Evolutionary conservation across 352 stramenopile genomes (phyloP), one percentile per base, ranked within the genome.

Genomic region (Phytopythium ostracodes): DNA sequence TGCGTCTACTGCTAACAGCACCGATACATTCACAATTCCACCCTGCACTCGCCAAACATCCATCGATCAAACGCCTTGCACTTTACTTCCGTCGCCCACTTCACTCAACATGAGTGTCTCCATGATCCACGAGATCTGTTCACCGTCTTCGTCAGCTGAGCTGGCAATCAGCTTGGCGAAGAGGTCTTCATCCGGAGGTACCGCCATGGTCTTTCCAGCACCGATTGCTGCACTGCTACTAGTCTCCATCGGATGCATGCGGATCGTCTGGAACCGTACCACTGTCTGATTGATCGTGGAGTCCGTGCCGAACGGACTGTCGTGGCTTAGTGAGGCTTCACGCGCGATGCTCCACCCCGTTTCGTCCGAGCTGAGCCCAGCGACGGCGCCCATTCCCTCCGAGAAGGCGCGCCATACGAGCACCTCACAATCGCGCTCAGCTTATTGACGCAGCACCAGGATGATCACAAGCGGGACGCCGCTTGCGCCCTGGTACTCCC

Each of bases 291-390:
- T 60, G 55, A 52, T 60, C 2, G 55, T 60, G 2, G 38, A 15
- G 36, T 60, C 40, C 2, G 18, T 29, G 12, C 56, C 31, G 4
- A 36, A 52, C 10, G 56, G n/a, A 24, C 44, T 49, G 12, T 62
- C 56, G 31, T 24, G 33, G 0, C 15, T 27, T 9, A 38, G n/a
- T 36, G 54, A 15, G 12, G 57, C 63, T 12, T 60, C 62, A 12
- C 70, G 70, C 7, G 81, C 67, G 8, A 84, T 59, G 31, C 72
- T 75, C 79, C 79, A 86, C 0, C 76, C 76, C 0, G 75, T 87
- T 29, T 89, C 73, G 38, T 87, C 75, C 40, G 71, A 73, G 40
- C 67, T 71, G 63, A 86, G 70, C 0, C 71, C 71, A 18, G 50
- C 66, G 24, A 77, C 68, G 17, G 66, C 6, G 2, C 68, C 60